Evolutionary conservation across 805 yeast genomes (phyloP).

Genomic region (Saccharomyces eubayanus): DNA sequence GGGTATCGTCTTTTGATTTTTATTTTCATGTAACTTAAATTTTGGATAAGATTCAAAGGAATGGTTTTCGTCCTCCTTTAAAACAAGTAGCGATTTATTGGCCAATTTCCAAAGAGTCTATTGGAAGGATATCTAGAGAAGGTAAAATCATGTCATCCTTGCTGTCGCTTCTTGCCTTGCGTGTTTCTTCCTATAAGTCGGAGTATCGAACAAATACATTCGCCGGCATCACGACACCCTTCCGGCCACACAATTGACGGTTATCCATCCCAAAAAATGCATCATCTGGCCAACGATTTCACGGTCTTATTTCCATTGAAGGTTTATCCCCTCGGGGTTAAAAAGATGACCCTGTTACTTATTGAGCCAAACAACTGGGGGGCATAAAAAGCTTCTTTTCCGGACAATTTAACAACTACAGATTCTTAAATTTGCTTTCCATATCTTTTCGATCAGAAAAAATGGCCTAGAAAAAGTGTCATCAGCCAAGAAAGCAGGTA

Average conservation of each 20-base stretch:
- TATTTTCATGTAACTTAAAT: not conserved
- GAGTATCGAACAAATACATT: not conserved
- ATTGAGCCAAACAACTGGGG: not conserved
- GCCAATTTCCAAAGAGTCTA: not conserved
- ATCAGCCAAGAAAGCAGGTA: not conserved
- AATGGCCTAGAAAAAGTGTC: not conserved
- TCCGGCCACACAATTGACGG: not conserved
- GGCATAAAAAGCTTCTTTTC: not conserved
- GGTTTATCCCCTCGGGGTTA: not conserved
- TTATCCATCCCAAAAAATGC: not conserved
- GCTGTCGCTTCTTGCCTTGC: not conserved
- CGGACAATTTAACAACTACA: not conserved
- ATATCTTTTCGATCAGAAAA: not conserved
- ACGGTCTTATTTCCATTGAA: not conserved
- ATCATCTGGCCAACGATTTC: not conserved
- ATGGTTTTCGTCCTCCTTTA: not conserved
- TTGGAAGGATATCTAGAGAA: not conserved
- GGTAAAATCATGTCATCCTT: not conserved
- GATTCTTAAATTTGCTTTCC: not conserved
- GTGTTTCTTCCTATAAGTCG: not conserved
- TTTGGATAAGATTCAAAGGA: not conserved
- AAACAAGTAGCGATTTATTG: not conserved
- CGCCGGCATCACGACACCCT: too few relatives aligned
- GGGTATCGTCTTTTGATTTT: constrained; percentile 19
- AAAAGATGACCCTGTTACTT: not conserved